Evolutionary conservation across 768 basidiomycete species (phyloP).

Genomic region (Daedaleopsis sinensis): DNA sequence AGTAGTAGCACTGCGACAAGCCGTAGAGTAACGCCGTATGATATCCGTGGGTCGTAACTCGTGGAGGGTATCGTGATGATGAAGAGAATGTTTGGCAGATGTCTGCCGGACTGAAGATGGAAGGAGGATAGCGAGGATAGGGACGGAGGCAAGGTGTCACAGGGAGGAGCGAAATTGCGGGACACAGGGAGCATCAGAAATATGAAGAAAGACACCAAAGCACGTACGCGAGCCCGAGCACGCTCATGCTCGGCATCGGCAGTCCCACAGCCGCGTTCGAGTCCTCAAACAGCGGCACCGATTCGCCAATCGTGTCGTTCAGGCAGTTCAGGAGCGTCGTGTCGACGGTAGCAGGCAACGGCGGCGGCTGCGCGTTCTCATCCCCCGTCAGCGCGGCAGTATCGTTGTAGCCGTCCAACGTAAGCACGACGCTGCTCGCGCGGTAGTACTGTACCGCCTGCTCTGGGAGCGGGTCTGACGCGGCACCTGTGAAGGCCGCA

Average conservation of each 20-base stretch:
- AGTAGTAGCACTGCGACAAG: background rate
- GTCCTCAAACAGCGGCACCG: conserved; percentile 53
- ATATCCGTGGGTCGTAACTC: background rate
- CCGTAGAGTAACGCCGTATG: background rate
- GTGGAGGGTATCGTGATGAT: background rate
- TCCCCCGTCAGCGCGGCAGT: conserved; percentile 49
- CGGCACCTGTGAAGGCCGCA: conserved; percentile 32
- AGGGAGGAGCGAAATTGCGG: background rate
- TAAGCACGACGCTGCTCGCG: conserved; percentile 61
- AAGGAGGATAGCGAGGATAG: background rate
- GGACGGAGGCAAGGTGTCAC: too few relatives aligned
- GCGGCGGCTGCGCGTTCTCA: conserved; percentile 44
- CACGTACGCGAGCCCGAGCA: conserved; percentile 10
- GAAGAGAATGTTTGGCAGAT: background rate
- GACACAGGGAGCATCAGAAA: background rate
- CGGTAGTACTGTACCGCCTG: conserved; percentile 60
- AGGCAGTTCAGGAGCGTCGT: conserved; percentile 54
- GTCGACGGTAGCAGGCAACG: conserved; percentile 58
- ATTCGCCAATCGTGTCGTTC: conserved; percentile 61
- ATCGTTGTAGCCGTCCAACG: conserved; percentile 70
- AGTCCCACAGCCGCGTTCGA: background rate
- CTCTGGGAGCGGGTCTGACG: conserved; percentile 24
- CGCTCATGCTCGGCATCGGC: conserved; percentile 1
- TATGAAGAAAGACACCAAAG: conserved; percentile 10
- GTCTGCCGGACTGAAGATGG: background rate